Evolutionary conservation across 768 basidiomycete species (phyloP).

Genomic region (Mycena metata): DNA sequence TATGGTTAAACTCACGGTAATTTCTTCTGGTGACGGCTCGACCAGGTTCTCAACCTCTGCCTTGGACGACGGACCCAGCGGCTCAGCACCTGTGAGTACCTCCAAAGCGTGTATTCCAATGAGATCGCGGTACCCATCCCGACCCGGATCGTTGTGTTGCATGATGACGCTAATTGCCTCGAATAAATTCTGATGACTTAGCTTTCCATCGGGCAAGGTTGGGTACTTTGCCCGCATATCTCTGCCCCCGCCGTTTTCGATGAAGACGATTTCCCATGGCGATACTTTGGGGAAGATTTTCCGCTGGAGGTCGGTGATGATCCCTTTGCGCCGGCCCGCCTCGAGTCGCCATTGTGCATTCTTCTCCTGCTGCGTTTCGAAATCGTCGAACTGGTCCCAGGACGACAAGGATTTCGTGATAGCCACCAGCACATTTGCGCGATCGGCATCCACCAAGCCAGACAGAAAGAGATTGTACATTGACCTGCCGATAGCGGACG

Average conservation of each 20-base stretch:
- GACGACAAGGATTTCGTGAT: slow-evolving; percentile 21
- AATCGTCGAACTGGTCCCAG: slow-evolving; percentile 22
- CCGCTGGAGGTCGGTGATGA: slow-evolving; percentile 17
- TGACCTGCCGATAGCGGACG: slow-evolving; percentile 13
- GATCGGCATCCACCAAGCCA: slow-evolving; percentile 9
- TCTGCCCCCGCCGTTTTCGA: background rate
- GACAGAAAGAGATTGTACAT: slow-evolving; percentile 15
- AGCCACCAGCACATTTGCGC: slow-evolving; percentile 12
- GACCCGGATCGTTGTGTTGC: no score
- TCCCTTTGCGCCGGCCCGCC: slow-evolving; percentile 2
- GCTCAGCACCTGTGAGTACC: background rate
- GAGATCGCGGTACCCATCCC: no score
- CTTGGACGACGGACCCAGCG: background rate
- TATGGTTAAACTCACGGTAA: slow-evolving; percentile 1
- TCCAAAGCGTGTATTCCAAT: no score
- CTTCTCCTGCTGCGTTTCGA: slow-evolving; percentile 2
- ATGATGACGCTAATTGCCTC: background rate
- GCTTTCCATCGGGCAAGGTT: background rate
- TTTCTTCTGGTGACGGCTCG: background rate
- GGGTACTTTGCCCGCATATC: no score
- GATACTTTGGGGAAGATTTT: slow-evolving; percentile 8
- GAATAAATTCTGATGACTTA: slow-evolving; percentile 27
- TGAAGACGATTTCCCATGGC: slow-evolving; percentile 7
- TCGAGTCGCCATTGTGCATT: slow-evolving; percentile 4
- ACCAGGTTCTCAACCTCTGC: slow-evolving; percentile 5